Percentiles rank a stretch among this genome's conserved stretches.
These are phyloP conservation scores for Corrigiola litoralis DNA, from an alignment of 179 eudicot genomes.

Conservation along the genomic window DNA sequence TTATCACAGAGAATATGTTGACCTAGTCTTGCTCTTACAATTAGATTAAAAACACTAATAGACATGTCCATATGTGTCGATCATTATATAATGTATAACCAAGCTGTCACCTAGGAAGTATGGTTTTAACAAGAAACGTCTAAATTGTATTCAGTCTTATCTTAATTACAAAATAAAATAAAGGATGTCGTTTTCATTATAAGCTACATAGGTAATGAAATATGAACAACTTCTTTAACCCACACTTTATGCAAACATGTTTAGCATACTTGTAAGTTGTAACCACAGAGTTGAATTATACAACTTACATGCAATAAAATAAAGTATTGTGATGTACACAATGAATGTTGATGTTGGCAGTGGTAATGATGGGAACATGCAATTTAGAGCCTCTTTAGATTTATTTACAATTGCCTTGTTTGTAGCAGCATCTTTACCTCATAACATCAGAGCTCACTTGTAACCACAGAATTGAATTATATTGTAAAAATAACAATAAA, in stretches of 20 bases:
- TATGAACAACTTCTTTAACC: slow-evolving; percentile 14
- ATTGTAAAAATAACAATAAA: too few species aligned
- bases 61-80: not conserved
- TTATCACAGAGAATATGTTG: slow-evolving; percentile 12
- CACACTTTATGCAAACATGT: slow-evolving; percentile 11
- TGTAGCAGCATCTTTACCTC: too few species aligned
- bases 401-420: not conserved
- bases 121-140: too few species aligned
- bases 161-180: not conserved
- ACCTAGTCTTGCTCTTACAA: slow-evolving; percentile 12
- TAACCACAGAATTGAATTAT: too few species aligned
- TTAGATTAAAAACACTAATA: not conserved
- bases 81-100: slow-evolving; percentile 3
- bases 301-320: too few species aligned
- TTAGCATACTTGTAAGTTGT: slow-evolving; percentile 5
- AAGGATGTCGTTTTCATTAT: slow-evolving; percentile 19
- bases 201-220: slow-evolving; percentile 20
- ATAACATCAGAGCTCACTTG: too few species aligned
- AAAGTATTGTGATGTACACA: too few species aligned
- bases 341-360: slow-evolving; percentile 22
- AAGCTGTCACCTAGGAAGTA: slow-evolving; percentile 18
- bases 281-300: too few species aligned
- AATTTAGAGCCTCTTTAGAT: not conserved
- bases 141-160: too few species aligned
- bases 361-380: slow-evolving; percentile 16